A percentile compares a stretch with the other conserved stretches of the same genome.
Evolutionary conservation across 352 stramenopile species (phyloP).

Genomic region (Pythium sukuiense): DNA sequence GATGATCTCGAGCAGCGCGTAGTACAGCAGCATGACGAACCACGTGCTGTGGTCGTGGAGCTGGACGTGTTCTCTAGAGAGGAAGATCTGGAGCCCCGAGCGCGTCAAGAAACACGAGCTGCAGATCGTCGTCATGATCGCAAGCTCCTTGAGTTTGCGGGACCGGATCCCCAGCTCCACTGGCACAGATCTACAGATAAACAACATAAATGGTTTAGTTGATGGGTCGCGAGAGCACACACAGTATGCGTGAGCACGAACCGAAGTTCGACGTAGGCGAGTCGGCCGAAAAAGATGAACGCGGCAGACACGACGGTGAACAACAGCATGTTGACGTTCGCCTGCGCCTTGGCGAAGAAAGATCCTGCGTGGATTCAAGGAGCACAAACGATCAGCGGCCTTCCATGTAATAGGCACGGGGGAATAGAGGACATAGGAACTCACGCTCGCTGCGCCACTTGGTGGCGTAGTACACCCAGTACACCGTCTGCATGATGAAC

Average conservation of each 20-base stretch:
- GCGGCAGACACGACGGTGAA: slow-evolving; percentile 72
- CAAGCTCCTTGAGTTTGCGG: slow-evolving; percentile 81
- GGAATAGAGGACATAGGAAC: slow-evolving; percentile 6
- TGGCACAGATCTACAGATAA: slow-evolving; percentile 56
- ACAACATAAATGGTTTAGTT: no score
- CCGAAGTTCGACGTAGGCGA: slow-evolving; percentile 82
- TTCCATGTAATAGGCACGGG: no score
- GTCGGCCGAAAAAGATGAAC: slow-evolving; percentile 77
- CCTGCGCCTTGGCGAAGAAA: slow-evolving; percentile 79
- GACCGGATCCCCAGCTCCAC: slow-evolving; percentile 82
- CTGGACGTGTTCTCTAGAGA: slow-evolving; percentile 71
- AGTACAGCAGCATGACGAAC: slow-evolving; percentile 81
- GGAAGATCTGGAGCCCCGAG: slow-evolving; percentile 64
- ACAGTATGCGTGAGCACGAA: slow-evolving; percentile 20
- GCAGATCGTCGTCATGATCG: slow-evolving; percentile 79
- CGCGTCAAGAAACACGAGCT: slow-evolving; percentile 82
- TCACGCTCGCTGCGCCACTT: slow-evolving; percentile 70
- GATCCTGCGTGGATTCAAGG: slow-evolving; percentile 36
- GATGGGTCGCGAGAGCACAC: neutral
- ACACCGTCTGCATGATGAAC: slow-evolving; percentile 58
- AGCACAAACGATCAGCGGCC: neutral
- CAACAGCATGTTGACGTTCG: slow-evolving; percentile 80
- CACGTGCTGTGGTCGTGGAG: slow-evolving; percentile 77
- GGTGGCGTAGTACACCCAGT: slow-evolving; percentile 81
- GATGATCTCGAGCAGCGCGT: slow-evolving; percentile 77